phyloP scores from a whole-genome alignment of 192 early-diverging fungal species.

The Entomortierella lignicola region DNA sequence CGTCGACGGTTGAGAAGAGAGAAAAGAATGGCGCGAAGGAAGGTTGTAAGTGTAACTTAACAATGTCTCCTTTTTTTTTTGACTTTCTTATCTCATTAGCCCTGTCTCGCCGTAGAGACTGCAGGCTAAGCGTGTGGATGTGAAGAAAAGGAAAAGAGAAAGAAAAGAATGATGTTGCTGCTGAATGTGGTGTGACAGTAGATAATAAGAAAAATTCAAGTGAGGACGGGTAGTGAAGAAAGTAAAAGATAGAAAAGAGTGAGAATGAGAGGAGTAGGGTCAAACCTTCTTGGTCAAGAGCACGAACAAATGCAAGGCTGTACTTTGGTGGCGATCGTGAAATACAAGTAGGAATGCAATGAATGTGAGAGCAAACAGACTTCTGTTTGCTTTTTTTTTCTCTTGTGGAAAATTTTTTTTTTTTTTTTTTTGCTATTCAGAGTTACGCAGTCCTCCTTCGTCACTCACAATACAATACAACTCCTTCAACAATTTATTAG shows the following conservation, averaged over 20 bases:
- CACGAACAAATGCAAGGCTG: not conserved
- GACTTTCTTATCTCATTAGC: too few relatives aligned
- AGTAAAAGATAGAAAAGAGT: not conserved
- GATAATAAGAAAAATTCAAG: too few relatives aligned
- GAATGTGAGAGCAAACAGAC: too few relatives aligned
- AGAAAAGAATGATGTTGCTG: not conserved
- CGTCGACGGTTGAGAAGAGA: not conserved
- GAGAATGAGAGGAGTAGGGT: not conserved
- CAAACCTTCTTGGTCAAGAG: conserved; percentile 19
- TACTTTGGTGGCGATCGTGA: too few relatives aligned
- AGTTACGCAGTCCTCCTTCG: too few relatives aligned
- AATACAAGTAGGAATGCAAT: not conserved
- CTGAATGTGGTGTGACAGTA: too few relatives aligned
- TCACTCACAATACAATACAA: too few relatives aligned
- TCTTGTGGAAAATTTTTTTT: too few relatives aligned
- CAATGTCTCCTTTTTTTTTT: not conserved
- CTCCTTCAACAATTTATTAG: too few relatives aligned
- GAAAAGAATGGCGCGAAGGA: not conserved
- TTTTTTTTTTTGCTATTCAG: too few relatives aligned
- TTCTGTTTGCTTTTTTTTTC: too few relatives aligned
- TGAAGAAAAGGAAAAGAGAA: not conserved
- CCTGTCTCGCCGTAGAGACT: not conserved
- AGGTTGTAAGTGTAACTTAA: not conserved
- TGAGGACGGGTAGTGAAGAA: not conserved
- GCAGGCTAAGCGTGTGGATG: too few relatives aligned